These are phyloP conservation scores for Beauveria bassiana DNA, from an alignment of 2,329 filamentous ascomycete species.

Conservation along the genomic window DNA sequence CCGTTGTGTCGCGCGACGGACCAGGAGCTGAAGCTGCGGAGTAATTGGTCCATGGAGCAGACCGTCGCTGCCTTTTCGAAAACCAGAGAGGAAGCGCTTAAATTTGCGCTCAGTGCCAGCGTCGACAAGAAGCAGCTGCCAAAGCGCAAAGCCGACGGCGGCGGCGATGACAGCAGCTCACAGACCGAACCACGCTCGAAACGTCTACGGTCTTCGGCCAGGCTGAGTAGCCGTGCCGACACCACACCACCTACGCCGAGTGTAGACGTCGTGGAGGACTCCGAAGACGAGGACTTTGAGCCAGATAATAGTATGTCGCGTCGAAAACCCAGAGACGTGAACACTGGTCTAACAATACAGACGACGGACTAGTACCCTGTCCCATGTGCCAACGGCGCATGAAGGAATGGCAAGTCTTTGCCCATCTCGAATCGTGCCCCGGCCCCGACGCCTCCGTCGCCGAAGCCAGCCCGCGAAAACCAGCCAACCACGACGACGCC, in stretches of 20 bases:
- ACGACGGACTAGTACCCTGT: conserved; percentile 73
- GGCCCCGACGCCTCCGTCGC: conserved; percentile 25
- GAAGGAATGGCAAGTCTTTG: conserved; percentile 69
- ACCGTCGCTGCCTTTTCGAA: conserved; percentile 70
- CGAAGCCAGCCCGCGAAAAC: conserved; percentile 5
- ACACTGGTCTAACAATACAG: conserved; percentile 22
- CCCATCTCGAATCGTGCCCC: conserved; percentile 66
- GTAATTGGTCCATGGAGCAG: conserved; percentile 80
- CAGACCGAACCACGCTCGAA: conserved; percentile 32
- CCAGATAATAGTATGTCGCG: conserved; percentile 20
- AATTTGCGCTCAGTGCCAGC: conserved; percentile 45
- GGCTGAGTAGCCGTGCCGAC: conserved; percentile 36
- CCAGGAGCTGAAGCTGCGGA: conserved; percentile 76
- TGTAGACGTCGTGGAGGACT: conserved; percentile 18
- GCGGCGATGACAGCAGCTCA: conserved; percentile 22
- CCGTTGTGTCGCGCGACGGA: conserved; percentile 72
- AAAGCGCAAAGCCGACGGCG: conserved; percentile 45
- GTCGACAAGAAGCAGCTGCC: conserved; percentile 16
- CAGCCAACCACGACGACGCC: not conserved
- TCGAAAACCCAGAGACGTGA: too few relatives aligned
- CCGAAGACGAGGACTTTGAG: conserved; percentile 25
- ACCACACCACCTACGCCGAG: conserved; percentile 21
- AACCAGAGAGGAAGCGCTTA: conserved; percentile 54
- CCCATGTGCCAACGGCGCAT: conserved; percentile 75
- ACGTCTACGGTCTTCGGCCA: conserved; percentile 44